Base-by-base conservation (phyloP, 257 asterid species). In the Craterostigma plantagineum region DNA sequence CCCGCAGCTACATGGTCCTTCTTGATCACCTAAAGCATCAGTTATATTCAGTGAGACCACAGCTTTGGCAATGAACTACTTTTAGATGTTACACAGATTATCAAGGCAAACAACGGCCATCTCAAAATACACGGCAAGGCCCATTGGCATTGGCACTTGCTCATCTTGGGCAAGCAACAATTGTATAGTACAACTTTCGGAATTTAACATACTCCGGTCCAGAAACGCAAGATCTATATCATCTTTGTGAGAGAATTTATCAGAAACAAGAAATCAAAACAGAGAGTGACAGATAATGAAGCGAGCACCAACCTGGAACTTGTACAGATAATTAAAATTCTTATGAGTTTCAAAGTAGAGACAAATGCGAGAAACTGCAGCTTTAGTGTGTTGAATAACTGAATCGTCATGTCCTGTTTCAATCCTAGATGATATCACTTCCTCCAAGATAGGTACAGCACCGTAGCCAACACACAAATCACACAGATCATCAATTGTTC, bases 1-100 rank as follows among this genome's bases (percentile, higher is more conserved):
- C 95, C 98, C 52, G 93, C 93, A 13, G 95, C 95, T 45, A 87
- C 70, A 11, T 82, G 86, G 60, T 87, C 98, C 68, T 76, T 87
- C 70, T 72, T 87, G 58, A 83, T 68, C 69, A 87, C 98, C 98
- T 80, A 64, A 23, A 50, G 14, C 38, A 50, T 44, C 51, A 51
- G 38, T 42, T 33, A 51, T 33, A 52, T 60, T 61, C 18, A 52
- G 47, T 54, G 30, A 23, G 30, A 6, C 6, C 46, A 47, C 11
- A 38, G 58, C 34, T 27, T 42, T 42, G 30, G 2, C 30, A 23
- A n/a, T n/a, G n/a, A n/a, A 23, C 30, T 23, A 2, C 30, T 23
- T 23, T 23, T 23, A 23, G 30, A 23, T 23, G 30, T 23, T 23
- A 23, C 30, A 23, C 30, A 23, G 6, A 23, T 2, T 23, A 23